These are phyloP conservation scores for Coemansia sp. DNA, from an alignment of 192 early-diverging fungal species.

Conservation along the genomic window DNA sequence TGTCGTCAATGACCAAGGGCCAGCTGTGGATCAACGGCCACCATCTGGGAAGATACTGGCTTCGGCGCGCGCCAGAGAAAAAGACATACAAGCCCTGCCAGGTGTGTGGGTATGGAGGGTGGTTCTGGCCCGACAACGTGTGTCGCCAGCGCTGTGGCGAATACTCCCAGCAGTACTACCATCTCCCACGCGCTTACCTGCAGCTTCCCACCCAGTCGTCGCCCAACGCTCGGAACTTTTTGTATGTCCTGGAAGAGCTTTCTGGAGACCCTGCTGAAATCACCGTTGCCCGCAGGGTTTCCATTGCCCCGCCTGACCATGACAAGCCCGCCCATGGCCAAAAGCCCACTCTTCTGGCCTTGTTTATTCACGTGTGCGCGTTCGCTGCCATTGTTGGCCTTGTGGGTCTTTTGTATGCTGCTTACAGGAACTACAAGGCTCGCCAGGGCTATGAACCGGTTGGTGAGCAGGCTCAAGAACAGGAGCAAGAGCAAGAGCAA, in stretches of 20 bases:
- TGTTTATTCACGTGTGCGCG: neutral
- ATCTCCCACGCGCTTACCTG: conserved; percentile 38
- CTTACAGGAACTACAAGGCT: conserved; percentile 13
- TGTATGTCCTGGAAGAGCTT: conserved; percentile 45
- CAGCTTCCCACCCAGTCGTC: neutral
- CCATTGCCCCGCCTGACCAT: conserved; percentile 1
- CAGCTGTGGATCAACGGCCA: conserved; percentile 46
- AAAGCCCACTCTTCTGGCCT: neutral
- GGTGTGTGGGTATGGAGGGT: conserved; percentile 30
- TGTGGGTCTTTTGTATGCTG: conserved; percentile 7
- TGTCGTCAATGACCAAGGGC: conserved; percentile 53
- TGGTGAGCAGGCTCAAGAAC: neutral
- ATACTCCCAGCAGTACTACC: conserved; percentile 49
- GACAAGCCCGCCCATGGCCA: neutral
- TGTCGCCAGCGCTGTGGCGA: conserved; percentile 43
- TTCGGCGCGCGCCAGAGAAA: conserved; percentile 23
- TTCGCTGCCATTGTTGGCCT: neutral
- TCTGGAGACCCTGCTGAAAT: conserved; percentile 30
- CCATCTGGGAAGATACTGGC: conserved; percentile 52
- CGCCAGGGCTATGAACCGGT: conserved; percentile 17
- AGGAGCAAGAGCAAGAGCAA: no score
- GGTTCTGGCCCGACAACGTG: conserved; percentile 35
- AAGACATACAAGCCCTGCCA: conserved; percentile 23
- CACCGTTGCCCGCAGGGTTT: conserved; percentile 22
- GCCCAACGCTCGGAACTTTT: neutral